These are phyloP conservation scores for Tulasnella sp. DNA, from an alignment of 768 basidiomycete genomes.

Conservation along the genomic window DNA sequence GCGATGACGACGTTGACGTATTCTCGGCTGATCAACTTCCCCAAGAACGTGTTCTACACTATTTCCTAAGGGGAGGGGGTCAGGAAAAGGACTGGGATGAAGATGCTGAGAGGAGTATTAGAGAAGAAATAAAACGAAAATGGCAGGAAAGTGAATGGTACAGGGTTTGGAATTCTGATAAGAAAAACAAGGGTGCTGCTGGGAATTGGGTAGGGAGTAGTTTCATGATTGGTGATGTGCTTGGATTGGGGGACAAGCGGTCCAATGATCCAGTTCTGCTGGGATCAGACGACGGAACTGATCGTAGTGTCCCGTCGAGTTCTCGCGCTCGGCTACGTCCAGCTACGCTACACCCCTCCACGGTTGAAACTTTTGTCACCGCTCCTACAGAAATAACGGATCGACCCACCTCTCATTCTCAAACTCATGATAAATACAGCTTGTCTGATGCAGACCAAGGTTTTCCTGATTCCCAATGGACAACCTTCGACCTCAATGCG, in stretches of 20 bases:
- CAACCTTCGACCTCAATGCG: not conserved
- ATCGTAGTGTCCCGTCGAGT: too few relatives aligned
- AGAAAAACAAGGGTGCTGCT: not conserved
- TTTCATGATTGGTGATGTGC: constrained; percentile 10
- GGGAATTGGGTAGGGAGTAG: constrained; percentile 12
- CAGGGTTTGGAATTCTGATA: constrained; percentile 4
- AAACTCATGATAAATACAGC: not conserved
- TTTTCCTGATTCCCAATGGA: not conserved
- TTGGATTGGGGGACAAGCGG: constrained; percentile 8
- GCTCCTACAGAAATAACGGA: not conserved
- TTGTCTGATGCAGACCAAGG: not conserved
- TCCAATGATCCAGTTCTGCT: too few relatives aligned
- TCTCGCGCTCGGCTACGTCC: not conserved
- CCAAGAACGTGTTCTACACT: not conserved
- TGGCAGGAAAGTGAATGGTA: constrained; percentile 12
- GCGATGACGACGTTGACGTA: constrained; percentile 14
- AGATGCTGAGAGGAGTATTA: not conserved
- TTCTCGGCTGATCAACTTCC: constrained; percentile 27
- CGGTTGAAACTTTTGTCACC: too few relatives aligned
- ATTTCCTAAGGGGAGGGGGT: constrained; percentile 7
- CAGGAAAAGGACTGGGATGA: constrained; percentile 8
- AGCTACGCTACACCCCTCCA: not conserved
- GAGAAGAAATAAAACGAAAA: constrained; percentile 6
- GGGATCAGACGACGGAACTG: not conserved
- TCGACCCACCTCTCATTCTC: not conserved